Base-by-base conservation (phyloP, 1,139 yeast genomes). In the Saccharomycopsis hybrid region DNA sequence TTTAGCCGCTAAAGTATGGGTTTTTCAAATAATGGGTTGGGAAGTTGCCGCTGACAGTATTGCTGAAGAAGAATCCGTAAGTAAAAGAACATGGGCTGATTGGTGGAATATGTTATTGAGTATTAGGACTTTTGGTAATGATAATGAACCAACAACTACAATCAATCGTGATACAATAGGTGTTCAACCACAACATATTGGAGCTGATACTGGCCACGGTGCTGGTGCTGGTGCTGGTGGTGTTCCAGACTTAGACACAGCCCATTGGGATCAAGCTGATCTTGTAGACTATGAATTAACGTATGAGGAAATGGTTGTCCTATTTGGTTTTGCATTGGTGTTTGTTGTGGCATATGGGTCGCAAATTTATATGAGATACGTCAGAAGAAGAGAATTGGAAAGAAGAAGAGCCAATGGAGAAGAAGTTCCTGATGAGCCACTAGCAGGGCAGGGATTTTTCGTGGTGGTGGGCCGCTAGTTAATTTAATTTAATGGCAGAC, bases 1-100 rank as follows among this genome's bases (percentile, higher is more conserved):
- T 55, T 61, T 81, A 25, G 63, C 72, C 43, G 35, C 67, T 8
- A 68, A 71, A 47, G 50, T 51, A 11, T 55, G 60, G 11, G 8
- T 53, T 11, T 45, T 48, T 31, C 18, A 32, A 5, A n/a, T 45
- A 5, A 25, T 47, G 13, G 55, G 54, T 5, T 51, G 53, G 51
- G 48, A 47, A 9, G 25, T 25, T 4, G 18, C 9, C 9, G 24
- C 24, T 29, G 30, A 24, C 9, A 24, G 27, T 9, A 31, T 35
- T 24, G 11, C 27, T 27, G 30, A 28, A 29, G 11, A 11, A 11
- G 5, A n/a, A n/a, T n/a, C n/a, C n/a, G 24, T 3, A 28, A 18
- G 5, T n/a, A 32, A 25, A 7, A 36, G 13, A 31, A 7, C 18
- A 9, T 3, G 36, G 36, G 5, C 7, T 7, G 39, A 8, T 5